Conservation (phyloP, 768 basidiomycete species). For the Amanita inopinata region DNA sequence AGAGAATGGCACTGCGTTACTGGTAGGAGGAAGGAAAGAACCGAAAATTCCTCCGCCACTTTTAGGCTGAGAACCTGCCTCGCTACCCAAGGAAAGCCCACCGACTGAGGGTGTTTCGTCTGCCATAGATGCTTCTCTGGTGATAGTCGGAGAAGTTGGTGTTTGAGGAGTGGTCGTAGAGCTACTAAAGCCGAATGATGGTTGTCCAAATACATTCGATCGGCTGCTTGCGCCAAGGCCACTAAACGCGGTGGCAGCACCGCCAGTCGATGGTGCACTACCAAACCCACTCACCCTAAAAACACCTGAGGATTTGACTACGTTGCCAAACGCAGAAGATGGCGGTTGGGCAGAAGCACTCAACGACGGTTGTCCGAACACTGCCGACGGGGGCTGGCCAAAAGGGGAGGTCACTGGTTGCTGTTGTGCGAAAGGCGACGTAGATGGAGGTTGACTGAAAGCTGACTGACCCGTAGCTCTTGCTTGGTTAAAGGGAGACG, state of each 20-base stretch:
- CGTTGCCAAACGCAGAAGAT: constrained; percentile 12
- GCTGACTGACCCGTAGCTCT: constrained; percentile 14
- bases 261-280: constrained; percentile 12
- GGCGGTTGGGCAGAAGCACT: constrained; percentile 15
- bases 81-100: constrained; percentile 23
- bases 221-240: constrained; percentile 4
- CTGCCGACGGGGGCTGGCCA: constrained; percentile 11
- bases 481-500: constrained; percentile 6
- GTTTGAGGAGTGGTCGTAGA: constrained; percentile 12
- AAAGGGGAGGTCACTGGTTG: constrained; percentile 8
- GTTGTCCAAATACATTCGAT: constrained; percentile 13
- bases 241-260: constrained; percentile 15
- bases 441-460: constrained; percentile 24
- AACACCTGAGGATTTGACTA: too few relatives aligned
- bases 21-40: constrained; percentile 19
- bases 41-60: constrained; percentile 27
- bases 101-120: constrained; percentile 30
- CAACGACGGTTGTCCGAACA: constrained; percentile 21
- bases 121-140: constrained; percentile 39
- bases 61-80: constrained; percentile 18
- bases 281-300: constrained; percentile 16
- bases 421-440: constrained; percentile 15
- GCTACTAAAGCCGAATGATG: constrained; percentile 14
- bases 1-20: constrained; percentile 15
- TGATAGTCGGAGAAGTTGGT: constrained; percentile 22